Conservation (phyloP, 176 grass and related monocot species). For the Secale cereale region DNA sequence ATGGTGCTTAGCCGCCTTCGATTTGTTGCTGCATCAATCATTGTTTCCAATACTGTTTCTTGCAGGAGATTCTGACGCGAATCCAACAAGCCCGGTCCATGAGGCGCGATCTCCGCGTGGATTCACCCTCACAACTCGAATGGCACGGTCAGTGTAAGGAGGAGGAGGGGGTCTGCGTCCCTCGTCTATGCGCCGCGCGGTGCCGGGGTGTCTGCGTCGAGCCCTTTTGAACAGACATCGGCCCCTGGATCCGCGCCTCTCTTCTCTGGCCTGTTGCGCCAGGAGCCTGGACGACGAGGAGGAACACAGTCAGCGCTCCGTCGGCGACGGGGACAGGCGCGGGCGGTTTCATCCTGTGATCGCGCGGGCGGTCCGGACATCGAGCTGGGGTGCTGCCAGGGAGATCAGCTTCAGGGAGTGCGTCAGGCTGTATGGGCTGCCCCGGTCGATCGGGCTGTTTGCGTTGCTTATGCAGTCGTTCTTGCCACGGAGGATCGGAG, state of each 20-base stretch:
- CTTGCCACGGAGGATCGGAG: slow-evolving; percentile 19
- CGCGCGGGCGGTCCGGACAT: slow-evolving; percentile 30
- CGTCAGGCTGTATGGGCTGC: slow-evolving; percentile 36
- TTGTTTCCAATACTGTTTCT: not conserved
- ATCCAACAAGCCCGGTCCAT: not conserved
- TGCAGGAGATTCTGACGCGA: not conserved
- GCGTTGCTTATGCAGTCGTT: slow-evolving; percentile 39
- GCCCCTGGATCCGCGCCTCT: not conserved
- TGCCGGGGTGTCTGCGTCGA: slow-evolving; percentile 22
- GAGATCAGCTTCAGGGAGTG: slow-evolving; percentile 50
- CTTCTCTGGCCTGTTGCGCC: slow-evolving; percentile 31
- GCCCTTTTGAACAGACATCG: not conserved
- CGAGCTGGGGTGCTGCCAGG: slow-evolving; percentile 32
- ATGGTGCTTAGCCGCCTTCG: not conserved
- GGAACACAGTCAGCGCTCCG: not conserved
- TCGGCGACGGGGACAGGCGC: not conserved
- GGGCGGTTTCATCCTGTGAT: slow-evolving; percentile 25
- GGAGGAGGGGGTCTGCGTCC: not conserved
- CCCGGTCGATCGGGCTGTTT: slow-evolving; percentile 40
- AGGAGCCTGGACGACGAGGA: slow-evolving; percentile 23
- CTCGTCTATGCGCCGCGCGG: slow-evolving; percentile 21
- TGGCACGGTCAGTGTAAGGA: slow-evolving; percentile 10
- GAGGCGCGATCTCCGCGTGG: not conserved
- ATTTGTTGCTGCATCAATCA: not conserved
- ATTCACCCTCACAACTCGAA: not conserved